Conservation (phyloP, 305 asterid genomes). For the Solanum hybrid region DNA sequence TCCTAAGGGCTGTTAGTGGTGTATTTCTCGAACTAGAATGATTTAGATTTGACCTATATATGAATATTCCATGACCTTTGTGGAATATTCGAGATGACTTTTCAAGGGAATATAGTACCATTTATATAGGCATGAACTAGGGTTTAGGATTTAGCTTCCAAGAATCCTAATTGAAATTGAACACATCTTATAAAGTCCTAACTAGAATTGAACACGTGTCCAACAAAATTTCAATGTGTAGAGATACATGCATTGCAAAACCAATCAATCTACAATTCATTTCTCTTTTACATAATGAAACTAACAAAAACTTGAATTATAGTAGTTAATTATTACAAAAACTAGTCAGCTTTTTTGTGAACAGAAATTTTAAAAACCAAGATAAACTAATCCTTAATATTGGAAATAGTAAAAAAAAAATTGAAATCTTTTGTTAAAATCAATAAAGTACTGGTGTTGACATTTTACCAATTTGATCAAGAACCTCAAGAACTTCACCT, state of each 20-base stretch:
- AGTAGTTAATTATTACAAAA: background rate
- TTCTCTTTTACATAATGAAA: background rate
- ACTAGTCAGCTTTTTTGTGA: background rate
- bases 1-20: too few species aligned
- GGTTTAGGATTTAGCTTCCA: too few species aligned
- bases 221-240: too few species aligned
- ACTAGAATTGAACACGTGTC: too few species aligned
- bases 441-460: conserved; percentile 55
- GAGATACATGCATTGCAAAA: background rate
- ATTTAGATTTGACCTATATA: too few species aligned
- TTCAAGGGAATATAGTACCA: too few species aligned
- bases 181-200: too few species aligned
- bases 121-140: too few species aligned
- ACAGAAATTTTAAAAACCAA: background rate
- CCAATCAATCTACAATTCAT: background rate
- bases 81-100: too few species aligned
- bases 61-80: too few species aligned
- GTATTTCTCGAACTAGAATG: too few species aligned
- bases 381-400: background rate
- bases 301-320: background rate
- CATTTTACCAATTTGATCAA: conserved; percentile 59
- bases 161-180: too few species aligned
- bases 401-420: background rate
- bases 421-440: background rate
- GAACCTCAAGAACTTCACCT: conserved; percentile 62